Base-by-base conservation (phyloP, 2,329 filamentous ascomycete genomes). In the Exophiala viscosa region DNA sequence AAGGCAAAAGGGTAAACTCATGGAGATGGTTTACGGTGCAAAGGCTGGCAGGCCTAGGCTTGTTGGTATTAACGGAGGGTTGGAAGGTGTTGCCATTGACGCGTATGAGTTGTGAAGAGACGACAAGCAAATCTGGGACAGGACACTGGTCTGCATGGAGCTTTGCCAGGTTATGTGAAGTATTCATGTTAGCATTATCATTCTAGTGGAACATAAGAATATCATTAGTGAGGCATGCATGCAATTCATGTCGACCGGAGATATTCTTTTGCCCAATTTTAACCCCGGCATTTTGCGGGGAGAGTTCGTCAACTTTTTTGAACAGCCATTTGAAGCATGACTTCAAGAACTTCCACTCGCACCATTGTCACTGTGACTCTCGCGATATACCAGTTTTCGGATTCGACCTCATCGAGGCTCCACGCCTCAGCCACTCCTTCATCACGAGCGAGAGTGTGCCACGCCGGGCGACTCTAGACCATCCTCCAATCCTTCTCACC, bases 1-100 rank as follows among this genome's bases (percentile, higher is more conserved):
- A 59, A 80, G 80, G 60, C 92, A 96, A 73, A 93, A 92, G 76
- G 81, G 83, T 52, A 90, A 88, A 70, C 75, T 93, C 62, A 83
- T 93, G 80, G 85, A 92, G 72, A 82, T 87, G 70, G 71, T 95
- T 2, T 92, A 88, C 67, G 86, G 84, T 3, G 68, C 71, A 1
- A 58, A 57, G 20, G 55, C 52, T 23, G 46, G 46, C 31, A 43
- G 52, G 28, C 10, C 56, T 10, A 50, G 44, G n/a, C 50, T 59
- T 18, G 49, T 59, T 17, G 52, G 54, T n/a, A 45, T 43, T 14
- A 48, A 40, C 20, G 56, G 46, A 28, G 58, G 42, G n/a, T 28
- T 51, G 47, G 55, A 57, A 33, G 48, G 48, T 18, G 52, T 59
- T 2, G 58, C 46, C 13, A 43, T 60, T 14, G 55, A 61, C 20